These are phyloP conservation scores for Yamadazyma olivae DNA, from an alignment of 805 yeast species.

Conservation along the genomic window DNA sequence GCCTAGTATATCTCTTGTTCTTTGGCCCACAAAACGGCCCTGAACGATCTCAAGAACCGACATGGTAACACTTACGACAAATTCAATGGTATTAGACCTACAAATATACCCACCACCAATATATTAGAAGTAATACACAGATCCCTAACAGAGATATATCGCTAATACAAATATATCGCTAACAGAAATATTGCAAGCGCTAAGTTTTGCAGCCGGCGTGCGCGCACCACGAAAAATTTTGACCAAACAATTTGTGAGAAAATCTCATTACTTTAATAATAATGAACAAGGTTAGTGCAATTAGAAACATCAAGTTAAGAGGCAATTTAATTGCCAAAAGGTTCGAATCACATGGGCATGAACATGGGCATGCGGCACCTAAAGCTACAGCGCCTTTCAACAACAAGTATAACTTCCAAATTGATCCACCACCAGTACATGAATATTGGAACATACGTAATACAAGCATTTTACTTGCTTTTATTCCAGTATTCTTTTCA, in stretches of 20 bases:
- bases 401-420: constrained; percentile 41
- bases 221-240: background rate
- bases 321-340: background rate
- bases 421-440: constrained; percentile 44
- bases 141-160: too few relatives aligned
- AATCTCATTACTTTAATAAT: background rate
- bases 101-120: too few relatives aligned
- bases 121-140: too few relatives aligned
- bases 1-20: too few relatives aligned
- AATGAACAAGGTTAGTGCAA: background rate
- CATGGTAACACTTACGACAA: too few relatives aligned
- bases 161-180: too few relatives aligned
- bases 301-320: background rate
- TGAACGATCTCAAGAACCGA: too few relatives aligned
- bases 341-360: constrained; percentile 14
- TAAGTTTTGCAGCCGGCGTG: constrained; percentile 4
- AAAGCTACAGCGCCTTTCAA: constrained; percentile 29
- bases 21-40: too few relatives aligned
- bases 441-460: constrained; percentile 43
- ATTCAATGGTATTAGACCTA: too few relatives aligned
- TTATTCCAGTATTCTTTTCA: constrained; percentile 34
- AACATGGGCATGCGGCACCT: constrained; percentile 16
- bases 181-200: too few relatives aligned
- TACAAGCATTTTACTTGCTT: constrained; percentile 33
- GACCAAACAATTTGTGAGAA: constrained; percentile 7